A percentile compares a stretch with the other conserved stretches of the same genome.
phyloP scores from a whole-genome alignment of 192 early-diverging fungal species.

The Backusella tarrabulga region DNA sequence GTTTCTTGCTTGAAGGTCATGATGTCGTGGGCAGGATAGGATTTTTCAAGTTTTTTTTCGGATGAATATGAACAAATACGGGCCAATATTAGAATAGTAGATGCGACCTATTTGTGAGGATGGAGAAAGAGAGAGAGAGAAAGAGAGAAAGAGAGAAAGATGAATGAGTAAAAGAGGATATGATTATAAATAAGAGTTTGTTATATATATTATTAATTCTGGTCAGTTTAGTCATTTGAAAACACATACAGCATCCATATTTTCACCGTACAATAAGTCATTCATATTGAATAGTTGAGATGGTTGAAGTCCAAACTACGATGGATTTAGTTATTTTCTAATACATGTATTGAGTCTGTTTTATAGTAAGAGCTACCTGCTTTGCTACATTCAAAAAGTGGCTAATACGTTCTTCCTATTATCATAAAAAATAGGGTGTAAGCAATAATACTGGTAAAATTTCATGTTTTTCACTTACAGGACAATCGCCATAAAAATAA shows the following conservation, averaged over 20 bases:
- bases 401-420: slow-evolving; percentile 29
- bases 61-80: slow-evolving; percentile 7
- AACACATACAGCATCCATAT: slow-evolving; percentile 56
- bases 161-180: neutral
- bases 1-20: neutral
- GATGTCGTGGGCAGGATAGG: neutral
- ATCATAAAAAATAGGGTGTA: neutral
- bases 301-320: slow-evolving; percentile 18
- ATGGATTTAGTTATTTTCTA: neutral
- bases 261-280: slow-evolving; percentile 73
- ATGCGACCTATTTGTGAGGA: neutral
- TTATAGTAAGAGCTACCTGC: slow-evolving; percentile 29
- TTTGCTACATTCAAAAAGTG: slow-evolving; percentile 68
- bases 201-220: neutral
- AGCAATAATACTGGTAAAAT: neutral
- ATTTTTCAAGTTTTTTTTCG: slow-evolving; percentile 5
- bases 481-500: neutral
- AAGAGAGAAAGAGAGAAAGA: slow-evolving; percentile 2
- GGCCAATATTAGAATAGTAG: slow-evolving; percentile 7
- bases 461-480: neutral
- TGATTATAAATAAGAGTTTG: neutral
- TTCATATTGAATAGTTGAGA: slow-evolving; percentile 21
- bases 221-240: neutral
- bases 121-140: neutral
- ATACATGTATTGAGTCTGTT: neutral